These are phyloP conservation scores for Scenedesmus sp. DNA, from an alignment of 163 green algal genomes.

Conservation along the genomic window DNA sequence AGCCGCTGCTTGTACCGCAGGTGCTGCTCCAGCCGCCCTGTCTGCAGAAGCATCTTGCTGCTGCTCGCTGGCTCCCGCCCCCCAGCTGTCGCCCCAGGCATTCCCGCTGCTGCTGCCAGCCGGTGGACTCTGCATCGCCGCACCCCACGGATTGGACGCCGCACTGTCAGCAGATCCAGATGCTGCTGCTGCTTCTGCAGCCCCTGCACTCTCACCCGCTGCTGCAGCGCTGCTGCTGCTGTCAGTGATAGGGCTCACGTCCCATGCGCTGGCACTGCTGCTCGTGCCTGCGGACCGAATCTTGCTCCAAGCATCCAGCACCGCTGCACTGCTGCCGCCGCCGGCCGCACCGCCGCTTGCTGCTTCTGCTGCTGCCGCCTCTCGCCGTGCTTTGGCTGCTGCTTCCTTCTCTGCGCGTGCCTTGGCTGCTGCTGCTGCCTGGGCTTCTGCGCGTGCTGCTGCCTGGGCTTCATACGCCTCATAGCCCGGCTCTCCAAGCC, in stretches of 20 bases:
- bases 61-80: background rate
- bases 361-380: conserved; percentile 18
- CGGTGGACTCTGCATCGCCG: background rate
- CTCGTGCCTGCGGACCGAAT: background rate
- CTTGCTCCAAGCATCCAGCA: background rate
- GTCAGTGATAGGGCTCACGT: background rate
- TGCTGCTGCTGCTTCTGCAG: background rate
- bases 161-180: background rate
- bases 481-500: background rate
- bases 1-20: background rate
- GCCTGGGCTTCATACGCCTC: background rate
- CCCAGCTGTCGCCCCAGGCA: background rate
- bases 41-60: background rate
- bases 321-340: conserved; percentile 1
- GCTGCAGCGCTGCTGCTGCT: background rate
- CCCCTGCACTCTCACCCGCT: background rate
- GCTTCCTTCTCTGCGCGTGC: conserved; percentile 3
- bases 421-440: conserved; percentile 32
- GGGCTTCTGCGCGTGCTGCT: background rate
- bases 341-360: background rate
- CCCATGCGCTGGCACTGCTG: conserved; percentile 16
- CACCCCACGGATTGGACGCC: background rate
- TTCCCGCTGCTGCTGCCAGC: background rate
- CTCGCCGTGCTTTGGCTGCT: conserved; percentile 11
- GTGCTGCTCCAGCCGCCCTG: background rate